Evolutionary conservation across 1,139 yeast genomes (phyloP), one percentile per base, ranked within the genome.

Genomic region (Debaryomycetaceae sp.): DNA sequence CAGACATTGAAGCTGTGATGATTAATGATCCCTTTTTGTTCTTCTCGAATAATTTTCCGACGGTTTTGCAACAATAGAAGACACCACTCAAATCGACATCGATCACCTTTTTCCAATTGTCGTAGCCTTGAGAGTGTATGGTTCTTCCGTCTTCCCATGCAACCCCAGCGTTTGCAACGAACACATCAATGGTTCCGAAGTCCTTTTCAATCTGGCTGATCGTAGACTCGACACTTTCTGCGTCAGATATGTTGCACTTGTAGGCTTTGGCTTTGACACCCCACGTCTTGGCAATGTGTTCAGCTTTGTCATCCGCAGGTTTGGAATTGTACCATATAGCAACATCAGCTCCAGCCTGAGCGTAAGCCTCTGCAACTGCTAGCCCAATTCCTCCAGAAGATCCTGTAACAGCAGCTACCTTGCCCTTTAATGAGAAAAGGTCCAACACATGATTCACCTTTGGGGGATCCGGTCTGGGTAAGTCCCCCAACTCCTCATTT

Each of bases 81-180:
- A 84, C 87, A 24, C 93, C 91, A 57, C 82, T 83, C 52, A 87
- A 69, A 58, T 87, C 91, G 51, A 84, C 72, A 62, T 85, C 81
- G 50, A 87, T 72, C 46, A 87, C 82, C 58, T 77, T 78, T 52
- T 81, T 69, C 90, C 90, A 87, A 53, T 47, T 49, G 8, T 79
- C 79, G 63, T 63, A 65, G 36, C 71, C 75, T 49, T 72, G 70
- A 22, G 74, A 78, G 45, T 86, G 88, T 48, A 86, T 69, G 55
- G 82, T 62, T 36, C 83, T 75, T 23, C 95, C 96, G 24, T 81
- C 79, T 34, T 83, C 77, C 96, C 96, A 89, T 27, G 95, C 87
- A 38, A 87, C 81, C 49, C 97, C 97, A 23, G 97, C 97, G 63
- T 89, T 89, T 58, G 96, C 95, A 27, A 89, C 95, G 60, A 88